Evolutionary conservation across 495 filamentous ascomycete species (phyloP), one percentile per base, ranked within the genome.

Genomic region (Talaromyces wortmannii): DNA sequence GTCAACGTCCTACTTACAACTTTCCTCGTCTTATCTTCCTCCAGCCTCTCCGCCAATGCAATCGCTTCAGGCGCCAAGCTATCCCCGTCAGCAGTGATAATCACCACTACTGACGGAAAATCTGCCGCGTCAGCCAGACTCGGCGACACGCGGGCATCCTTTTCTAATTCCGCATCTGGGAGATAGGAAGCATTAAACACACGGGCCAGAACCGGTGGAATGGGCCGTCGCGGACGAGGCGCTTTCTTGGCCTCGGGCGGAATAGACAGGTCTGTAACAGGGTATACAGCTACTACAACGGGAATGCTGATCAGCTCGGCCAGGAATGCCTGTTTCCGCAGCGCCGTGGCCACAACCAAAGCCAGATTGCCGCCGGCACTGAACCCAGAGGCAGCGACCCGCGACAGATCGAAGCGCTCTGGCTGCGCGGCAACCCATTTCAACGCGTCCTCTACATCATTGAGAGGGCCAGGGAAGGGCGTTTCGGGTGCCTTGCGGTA

Each of bases 401-500:
- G n/a, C n/a, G n/a, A n/a, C n/a, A n/a, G n/a, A n/a, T n/a, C n/a
- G n/a, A n/a, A n/a, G n/a, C n/a, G n/a, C n/a, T n/a, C n/a, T n/a
- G n/a, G n/a, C n/a, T n/a, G 31, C 33, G 43, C 52, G 31, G 63
- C 59, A 8, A 68, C 69, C 57, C 70, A 71, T 6, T 61, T 65
- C 31, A 76, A 63, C 5, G 59, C 61, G 56, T 76, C 73, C 55
- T 77, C 70, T 40, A 80, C 87, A 57, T 95, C 89, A 33, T 95
- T 74, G 13, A 95, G 65, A 7, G 86, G 86, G 0, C 86, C 78
- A 13, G 89, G 89, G 67, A 92, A 92, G 0, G 88, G 80, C 58
- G 84, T 61, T 64, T 92, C 87, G 0, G 90, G 90, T 3, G 89
- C 81, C 3, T 94, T 78, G 7, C 90, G 81, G 67, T 95, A 95